Base-by-base conservation (phyloP, 148 eudicot species). In the Vaccinium macrocarpon region DNA sequence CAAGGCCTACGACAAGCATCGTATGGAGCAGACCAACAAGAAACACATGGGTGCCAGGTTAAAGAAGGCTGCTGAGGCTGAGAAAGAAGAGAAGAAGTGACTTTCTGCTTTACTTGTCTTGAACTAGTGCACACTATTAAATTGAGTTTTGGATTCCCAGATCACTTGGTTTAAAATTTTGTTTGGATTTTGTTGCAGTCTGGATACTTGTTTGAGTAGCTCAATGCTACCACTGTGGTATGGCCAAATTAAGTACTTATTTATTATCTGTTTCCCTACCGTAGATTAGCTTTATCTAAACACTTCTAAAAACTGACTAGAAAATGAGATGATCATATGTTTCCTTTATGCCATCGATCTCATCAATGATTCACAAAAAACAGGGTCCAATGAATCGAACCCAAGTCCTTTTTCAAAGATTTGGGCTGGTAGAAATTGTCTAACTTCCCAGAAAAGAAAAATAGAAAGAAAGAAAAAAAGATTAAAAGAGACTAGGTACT, bases 31-130 rank as follows among this genome's bases (percentile, higher is more conserved):
- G 82, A 91, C 82, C 35, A 91, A 92, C 79, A 80, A 81, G 51
- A 88, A 90, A 59, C 90, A 92, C 57, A 46, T 85, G 42, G 95
- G 93, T 84, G 88, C 84, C 48, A 84, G 93, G 78, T 32, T 72
- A 86, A 91, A 91, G 91, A 91, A 29, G 89, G 93, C 93, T 2
- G 92, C 92, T 4, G 95, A 92, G 86, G 92, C 93, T 3, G 92
- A 88, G 86, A 90, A 92, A 87, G 93, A 91, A 87, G 90, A 91
- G 21, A 91, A 88, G 88, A 88, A 91, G 83, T 92, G 81, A 52
- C 23, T 16, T 14, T 16, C 18, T 81, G 9, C 18, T 11, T 13
- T 64, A n/a, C 52, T 11, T 79, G 6, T 23, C 19, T 59, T 35
- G 82, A 59, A 32, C 6, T 2, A 14, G 57, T 14, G 57, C 18